phyloP scores from a whole-genome alignment of 1,284 basidiomycete genomes.

The Pyrrhoderma noxium region DNA sequence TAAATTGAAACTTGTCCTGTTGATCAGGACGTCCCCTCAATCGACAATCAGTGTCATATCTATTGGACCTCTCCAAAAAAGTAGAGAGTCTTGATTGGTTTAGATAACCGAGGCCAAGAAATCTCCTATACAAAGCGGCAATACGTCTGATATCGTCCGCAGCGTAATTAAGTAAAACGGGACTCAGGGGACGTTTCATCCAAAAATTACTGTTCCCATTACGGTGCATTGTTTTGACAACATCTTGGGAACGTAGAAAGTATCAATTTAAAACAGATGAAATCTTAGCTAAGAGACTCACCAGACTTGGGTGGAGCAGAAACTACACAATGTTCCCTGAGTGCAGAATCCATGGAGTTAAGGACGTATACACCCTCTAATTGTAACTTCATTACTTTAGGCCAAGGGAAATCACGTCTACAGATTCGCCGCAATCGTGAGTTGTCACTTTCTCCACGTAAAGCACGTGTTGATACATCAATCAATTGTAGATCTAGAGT shows the following conservation, averaged over 20 bases:
- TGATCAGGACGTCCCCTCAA: neutral
- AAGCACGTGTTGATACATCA: conserved; percentile 29
- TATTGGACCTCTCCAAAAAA: neutral
- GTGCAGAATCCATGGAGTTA: conserved; percentile 7
- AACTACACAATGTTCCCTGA: conserved; percentile 3
- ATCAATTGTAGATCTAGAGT: conserved; percentile 39
- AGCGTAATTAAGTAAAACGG: conserved; percentile 33
- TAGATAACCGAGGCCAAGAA: conserved; percentile 24
- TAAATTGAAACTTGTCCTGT: neutral
- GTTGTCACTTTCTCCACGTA: conserved; percentile 29
- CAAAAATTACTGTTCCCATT: conserved; percentile 27
- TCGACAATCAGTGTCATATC: neutral
- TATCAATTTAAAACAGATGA: neutral
- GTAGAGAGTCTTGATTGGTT: neutral
- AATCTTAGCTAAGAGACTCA: neutral
- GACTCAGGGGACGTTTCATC: conserved; percentile 31
- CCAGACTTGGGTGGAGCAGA: neutral
- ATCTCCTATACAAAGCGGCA: conserved; percentile 30
- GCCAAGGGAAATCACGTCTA: conserved; percentile 23
- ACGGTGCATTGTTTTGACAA: conserved; percentile 33
- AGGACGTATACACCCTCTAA: conserved; percentile 21
- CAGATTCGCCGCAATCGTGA: conserved; percentile 27
- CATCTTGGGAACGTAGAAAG: conserved; percentile 24
- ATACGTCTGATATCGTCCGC: conserved; percentile 37
- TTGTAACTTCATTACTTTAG: conserved; percentile 23